Evolutionary conservation across 495 filamentous ascomycete genomes (phyloP).

Genomic region (Penicillium nucicola): DNA sequence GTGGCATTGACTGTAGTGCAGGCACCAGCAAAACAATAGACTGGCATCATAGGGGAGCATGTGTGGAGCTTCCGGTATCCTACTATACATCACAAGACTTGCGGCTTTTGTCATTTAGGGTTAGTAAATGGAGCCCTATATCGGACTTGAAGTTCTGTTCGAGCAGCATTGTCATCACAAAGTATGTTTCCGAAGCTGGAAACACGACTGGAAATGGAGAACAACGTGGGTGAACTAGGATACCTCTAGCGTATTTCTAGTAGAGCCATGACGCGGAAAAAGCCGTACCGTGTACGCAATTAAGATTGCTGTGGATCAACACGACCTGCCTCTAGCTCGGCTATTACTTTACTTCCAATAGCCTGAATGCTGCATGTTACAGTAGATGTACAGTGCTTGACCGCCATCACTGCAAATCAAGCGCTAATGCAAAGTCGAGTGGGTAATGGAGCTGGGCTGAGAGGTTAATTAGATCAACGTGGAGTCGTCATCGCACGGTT

Average conservation of each 20-base stretch:
- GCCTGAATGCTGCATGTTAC: background rate
- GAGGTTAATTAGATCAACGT: slow-evolving; percentile 5
- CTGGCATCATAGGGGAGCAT: no score
- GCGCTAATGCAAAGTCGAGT: background rate
- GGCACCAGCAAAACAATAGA: no score
- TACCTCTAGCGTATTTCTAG: background rate
- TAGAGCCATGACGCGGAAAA: slow-evolving; percentile 18
- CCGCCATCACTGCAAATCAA: background rate
- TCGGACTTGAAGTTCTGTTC: no score
- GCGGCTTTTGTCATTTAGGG: no score
- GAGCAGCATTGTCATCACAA: background rate
- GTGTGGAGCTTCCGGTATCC: no score
- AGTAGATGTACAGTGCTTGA: no score
- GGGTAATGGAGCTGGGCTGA: slow-evolving; percentile 9
- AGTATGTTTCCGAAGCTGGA: background rate
- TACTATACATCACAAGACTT: no score
- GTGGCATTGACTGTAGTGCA: no score
- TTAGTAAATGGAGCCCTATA: no score
- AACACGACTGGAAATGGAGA: background rate
- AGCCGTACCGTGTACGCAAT: background rate
- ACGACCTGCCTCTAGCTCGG: slow-evolving; percentile 1
- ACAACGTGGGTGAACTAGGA: background rate
- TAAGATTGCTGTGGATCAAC: slow-evolving; percentile 22
- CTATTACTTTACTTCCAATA: slow-evolving; percentile 8
- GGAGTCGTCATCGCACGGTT: slow-evolving; percentile 11